A percentile compares a stretch with the other conserved stretches of the same genome.
Conservation (phyloP, 139 green algal genomes). For the Chlorella sorokiniana region DNA sequence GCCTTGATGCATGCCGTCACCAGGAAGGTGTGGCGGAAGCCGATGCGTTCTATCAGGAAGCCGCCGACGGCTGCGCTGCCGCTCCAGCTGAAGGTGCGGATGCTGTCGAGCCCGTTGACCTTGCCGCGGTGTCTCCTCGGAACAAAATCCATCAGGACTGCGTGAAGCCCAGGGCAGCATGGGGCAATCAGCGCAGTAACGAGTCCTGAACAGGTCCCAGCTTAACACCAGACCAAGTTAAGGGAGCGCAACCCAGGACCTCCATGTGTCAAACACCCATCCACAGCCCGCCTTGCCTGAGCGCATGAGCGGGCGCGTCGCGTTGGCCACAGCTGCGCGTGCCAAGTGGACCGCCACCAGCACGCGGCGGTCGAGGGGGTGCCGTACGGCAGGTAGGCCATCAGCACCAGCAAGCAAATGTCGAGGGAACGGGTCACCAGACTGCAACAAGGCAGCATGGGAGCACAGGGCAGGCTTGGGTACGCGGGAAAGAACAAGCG, state of each 20-base stretch:
- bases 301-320: slow-evolving; percentile 46
- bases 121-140: slow-evolving; percentile 39
- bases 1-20: slow-evolving; percentile 52
- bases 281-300: background rate
- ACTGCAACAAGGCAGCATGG: background rate
- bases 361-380: background rate
- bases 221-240: too few relatives aligned
- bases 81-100: slow-evolving; percentile 54
- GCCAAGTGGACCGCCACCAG: slow-evolving; percentile 47
- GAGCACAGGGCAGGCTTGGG: background rate
- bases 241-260: background rate
- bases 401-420: slow-evolving; percentile 40
- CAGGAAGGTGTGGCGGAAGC: slow-evolving; percentile 54
- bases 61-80: slow-evolving; percentile 51
- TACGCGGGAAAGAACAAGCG: background rate
- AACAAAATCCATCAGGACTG: slow-evolving; percentile 53
- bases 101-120: slow-evolving; percentile 52
- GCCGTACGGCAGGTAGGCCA: slow-evolving; percentile 48
- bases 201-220: too few relatives aligned
- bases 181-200: background rate
- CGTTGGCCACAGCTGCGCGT: slow-evolving; percentile 47
- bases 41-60: slow-evolving; percentile 48
- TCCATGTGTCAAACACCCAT: background rate
- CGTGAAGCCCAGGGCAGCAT: background rate
- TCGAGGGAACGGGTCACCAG: slow-evolving; percentile 43